Conservation (phyloP, 371 early-diverging fungal species). For the Mitosporidium daphniae region DNA sequence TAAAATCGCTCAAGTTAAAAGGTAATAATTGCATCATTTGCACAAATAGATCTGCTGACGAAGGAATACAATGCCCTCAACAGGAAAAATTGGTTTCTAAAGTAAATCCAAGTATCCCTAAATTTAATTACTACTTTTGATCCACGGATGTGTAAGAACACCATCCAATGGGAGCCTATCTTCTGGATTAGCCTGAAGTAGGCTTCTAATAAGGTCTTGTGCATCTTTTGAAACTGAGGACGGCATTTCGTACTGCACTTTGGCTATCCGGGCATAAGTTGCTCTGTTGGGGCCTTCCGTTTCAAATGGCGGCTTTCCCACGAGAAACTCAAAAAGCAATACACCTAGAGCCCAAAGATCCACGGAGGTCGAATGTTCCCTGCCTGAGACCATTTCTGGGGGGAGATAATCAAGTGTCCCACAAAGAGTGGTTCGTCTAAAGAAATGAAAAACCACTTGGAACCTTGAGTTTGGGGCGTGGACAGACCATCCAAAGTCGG, state of each 20-base stretch:
- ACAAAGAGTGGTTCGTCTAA: conserved; percentile 45
- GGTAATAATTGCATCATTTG: no score
- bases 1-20: no score
- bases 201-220: conserved; percentile 35
- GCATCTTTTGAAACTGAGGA: conserved; percentile 36
- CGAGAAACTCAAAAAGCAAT: conserved; percentile 67
- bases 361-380: conserved; percentile 37
- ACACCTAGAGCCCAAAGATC: conserved; percentile 97
- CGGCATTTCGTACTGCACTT: conserved; percentile 46
- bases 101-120: no score
- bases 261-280: conserved; percentile 41
- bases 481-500: conserved; percentile 97
- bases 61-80: no score
- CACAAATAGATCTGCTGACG: no score
- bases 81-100: no score
- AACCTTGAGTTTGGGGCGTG: conserved; percentile 42
- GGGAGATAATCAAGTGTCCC: conserved; percentile 83
- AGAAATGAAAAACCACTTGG: conserved; percentile 4
- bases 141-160: conserved; percentile 42
- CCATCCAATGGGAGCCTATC: conserved; percentile 12
- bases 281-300: conserved; percentile 16
- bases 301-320: conserved; percentile 82
- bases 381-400: conserved; percentile 56
- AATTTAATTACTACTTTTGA: conserved; percentile 7
- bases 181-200: conserved; percentile 2